Evolutionary conservation across 2,329 filamentous ascomycete genomes (phyloP), one percentile per base, ranked within the genome.

Genomic region (Dryadomyces quercus-mongolicae): DNA sequence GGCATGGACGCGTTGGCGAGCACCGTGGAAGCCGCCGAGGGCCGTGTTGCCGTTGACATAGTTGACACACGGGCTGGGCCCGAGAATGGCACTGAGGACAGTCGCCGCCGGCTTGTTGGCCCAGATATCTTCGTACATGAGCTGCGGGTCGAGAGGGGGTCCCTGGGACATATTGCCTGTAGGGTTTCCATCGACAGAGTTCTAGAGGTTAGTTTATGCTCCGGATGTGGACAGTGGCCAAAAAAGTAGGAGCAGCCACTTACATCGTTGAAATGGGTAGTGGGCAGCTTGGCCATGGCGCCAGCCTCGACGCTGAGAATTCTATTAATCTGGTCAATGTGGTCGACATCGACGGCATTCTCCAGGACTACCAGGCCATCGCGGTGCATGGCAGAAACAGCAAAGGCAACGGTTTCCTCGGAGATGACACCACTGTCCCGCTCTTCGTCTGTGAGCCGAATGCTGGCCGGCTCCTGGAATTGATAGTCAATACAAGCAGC

Each of bases 1-100:
- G 6, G 67, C 65, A 58, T 72, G 71, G 4, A 68, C 66, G 0
- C 69, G 69, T 56, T 73, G 71, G 3, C 70, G 64, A 31, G 47
- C 51, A 15, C 53, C 36, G 5, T 20, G 34, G 42, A 44, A 51
- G 38, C 54, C 55, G 22, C 42, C 43, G n/a, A 57, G 47, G 9
- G 54, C 54, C 12, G 56, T 56, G 55, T 59, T 59, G 40, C 53
- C 56, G 54, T 57, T 57, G 51, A 57, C 54, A 31, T 57, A 59
- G 16, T 54, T 54, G 21, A 59, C 53, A 10, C 49, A 45, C 9
- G 57, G 57, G 2, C 47, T 46, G 20, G 57, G 57, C 13, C 57
- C 57, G 31, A 58, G 50, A 25, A 55, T 40, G 18, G 53, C 45
- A 18, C 44, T 31, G 38, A 56, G 54, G 18, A 58, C 53, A 15